Evolutionary conservation across 345 rosid species (phyloP).

Genomic region (thale cress (Arabidopsis thaliana)): TAIR10.1 NC_003070.9:22377001-22377500

Average conservation of each 20-base stretch:
- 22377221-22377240: background rate
- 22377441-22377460: too few relatives aligned
- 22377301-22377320: too few relatives aligned
- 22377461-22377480: too few relatives aligned
- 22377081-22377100: background rate
- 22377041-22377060: background rate
- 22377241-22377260: too few relatives aligned
- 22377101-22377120: background rate
- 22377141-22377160: background rate
- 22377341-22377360: too few relatives aligned
- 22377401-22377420: too few relatives aligned
- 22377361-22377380: too few relatives aligned
- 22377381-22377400: too few relatives aligned
- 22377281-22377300: too few relatives aligned
- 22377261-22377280: too few relatives aligned
- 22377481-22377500: background rate
- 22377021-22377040: background rate
- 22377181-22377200: background rate
- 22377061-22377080: background rate
- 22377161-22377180: background rate
- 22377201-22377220: background rate
- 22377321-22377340: too few relatives aligned
- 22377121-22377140: background rate
- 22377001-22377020: background rate
- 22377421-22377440: too few relatives aligned